Conservation (phyloP, 306 rosid genomes). For the Lagenaria siceraria region DNA sequence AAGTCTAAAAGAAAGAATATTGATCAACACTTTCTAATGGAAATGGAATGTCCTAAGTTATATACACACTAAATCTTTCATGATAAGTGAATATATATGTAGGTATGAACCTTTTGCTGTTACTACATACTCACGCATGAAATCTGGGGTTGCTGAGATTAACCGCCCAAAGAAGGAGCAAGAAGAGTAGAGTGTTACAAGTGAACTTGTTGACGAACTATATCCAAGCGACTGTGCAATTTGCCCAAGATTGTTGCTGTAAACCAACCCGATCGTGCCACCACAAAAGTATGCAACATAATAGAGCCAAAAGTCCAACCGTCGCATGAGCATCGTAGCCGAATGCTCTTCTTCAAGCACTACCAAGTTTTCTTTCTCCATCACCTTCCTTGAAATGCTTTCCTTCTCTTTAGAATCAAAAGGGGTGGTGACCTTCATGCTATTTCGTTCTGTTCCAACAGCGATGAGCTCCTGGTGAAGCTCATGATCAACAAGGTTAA, state of each 20-base stretch:
- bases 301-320: slow-evolving; percentile 76
- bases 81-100: not conserved
- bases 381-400: slow-evolving; percentile 20
- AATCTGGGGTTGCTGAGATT: slow-evolving; percentile 71
- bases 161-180: slow-evolving; percentile 83
- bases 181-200: slow-evolving; percentile 67
- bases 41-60: not conserved
- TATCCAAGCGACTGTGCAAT: slow-evolving; percentile 66
- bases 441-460: not conserved
- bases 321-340: slow-evolving; percentile 19
- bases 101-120: not conserved
- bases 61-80: not conserved
- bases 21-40: not conserved
- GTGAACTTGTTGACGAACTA: slow-evolving; percentile 34
- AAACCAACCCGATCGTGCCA: slow-evolving; percentile 72
- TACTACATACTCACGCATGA: slow-evolving; percentile 43
- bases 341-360: slow-evolving; percentile 61
- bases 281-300: slow-evolving; percentile 64
- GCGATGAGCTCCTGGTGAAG: slow-evolving; percentile 36
- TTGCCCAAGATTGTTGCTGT: slow-evolving; percentile 79
- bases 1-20: not conserved
- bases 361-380: slow-evolving; percentile 29
- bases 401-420: slow-evolving; percentile 12
- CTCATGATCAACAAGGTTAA: slow-evolving; percentile 21
- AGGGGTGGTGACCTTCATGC: not conserved